Evolutionary conservation across 2,329 filamentous ascomycete species (phyloP), one percentile per base, ranked within the genome.

Genomic region (Colletotrichum lindemuthianum): DNA sequence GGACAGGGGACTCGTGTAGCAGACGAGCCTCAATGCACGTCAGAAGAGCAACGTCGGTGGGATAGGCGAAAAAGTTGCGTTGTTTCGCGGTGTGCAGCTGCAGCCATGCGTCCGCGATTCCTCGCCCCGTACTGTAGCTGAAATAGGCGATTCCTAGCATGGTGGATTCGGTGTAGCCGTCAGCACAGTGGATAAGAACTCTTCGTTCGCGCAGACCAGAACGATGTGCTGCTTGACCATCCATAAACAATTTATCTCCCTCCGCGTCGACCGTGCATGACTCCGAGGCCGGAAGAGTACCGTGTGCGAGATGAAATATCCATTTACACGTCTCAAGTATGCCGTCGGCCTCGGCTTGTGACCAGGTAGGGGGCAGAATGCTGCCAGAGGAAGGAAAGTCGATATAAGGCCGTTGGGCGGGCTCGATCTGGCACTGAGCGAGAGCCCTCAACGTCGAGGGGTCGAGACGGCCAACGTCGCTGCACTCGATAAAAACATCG

Each of bases 361-460:
- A 92, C 86, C 91, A 96, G 0, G 90, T 92, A 2, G 93, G 91
- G 2, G 92, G 90, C 71, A 95, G 84, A 59, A 98, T 92, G 71
- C 92, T 96, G n/a, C 96, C 96, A 2, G 95, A 97, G 0, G 93
- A 96, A 1, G 95, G 95, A 67, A 98, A 98, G 69, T 97, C 91
- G 56, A 96, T 79, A 67, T 79, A 79, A 16, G 75, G 74, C 39
- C 75, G 74, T 7, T 72, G 53, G 5, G 33, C 36, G 15, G 72
- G 74, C 40, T 79, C 77, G 11, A 81, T 78, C 49, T 84, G 77
- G 1, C 84, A 72, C 69, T 90, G 85, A 36, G 88, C 84, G 60
- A 94, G 81, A 54, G 84, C 80, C 61, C 86, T 83, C 50, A 97
- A 80, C 6, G 86, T 84, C n/a, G 83, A 82, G 0, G 89, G 84